Evolutionary conservation across 2,329 filamentous ascomycete species (phyloP).

Genomic region (Arthroderma sp.): DNA sequence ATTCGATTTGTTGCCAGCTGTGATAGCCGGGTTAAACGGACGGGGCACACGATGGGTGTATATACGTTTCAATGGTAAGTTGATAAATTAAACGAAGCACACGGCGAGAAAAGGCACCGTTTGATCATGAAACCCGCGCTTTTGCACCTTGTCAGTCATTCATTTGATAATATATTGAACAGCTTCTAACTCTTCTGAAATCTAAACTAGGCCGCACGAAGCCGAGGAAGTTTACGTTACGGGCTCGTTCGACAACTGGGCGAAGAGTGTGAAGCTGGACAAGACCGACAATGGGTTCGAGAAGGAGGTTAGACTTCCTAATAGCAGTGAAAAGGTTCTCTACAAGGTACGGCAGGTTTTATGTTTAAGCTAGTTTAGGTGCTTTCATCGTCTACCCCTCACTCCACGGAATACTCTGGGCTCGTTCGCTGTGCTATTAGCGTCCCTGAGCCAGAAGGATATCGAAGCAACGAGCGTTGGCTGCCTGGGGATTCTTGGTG

Average conservation of each 20-base stretch:
- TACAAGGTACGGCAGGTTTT: constrained; percentile 65
- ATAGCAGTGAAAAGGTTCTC: constrained; percentile 57
- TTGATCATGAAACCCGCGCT: neutral
- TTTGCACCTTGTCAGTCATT: neutral
- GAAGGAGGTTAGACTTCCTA: constrained; percentile 64
- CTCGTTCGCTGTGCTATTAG: neutral
- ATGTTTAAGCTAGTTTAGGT: constrained; percentile 3
- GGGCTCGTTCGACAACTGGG: constrained; percentile 91
- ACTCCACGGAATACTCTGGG: neutral
- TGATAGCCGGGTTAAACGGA: no score
- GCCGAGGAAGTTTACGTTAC: constrained; percentile 87
- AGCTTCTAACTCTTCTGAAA: constrained; percentile 1
- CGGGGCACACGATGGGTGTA: constrained; percentile 2
- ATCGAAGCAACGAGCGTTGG: no score
- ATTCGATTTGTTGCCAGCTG: no score
- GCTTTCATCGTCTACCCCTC: neutral
- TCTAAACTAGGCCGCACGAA: constrained; percentile 57
- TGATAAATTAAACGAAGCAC: neutral
- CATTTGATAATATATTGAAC: neutral
- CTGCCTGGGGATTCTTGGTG: no score
- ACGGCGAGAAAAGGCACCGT: constrained; percentile 1
- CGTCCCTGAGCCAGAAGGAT: neutral
- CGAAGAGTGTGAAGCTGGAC: constrained; percentile 69
- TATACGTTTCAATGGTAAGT: constrained; percentile 10
- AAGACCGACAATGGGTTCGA: constrained; percentile 58